Percentiles rank a stretch among this genome's conserved stretches.
Evolutionary conservation across 2,329 filamentous ascomycete species (phyloP).

Genomic region (Rosellinia necatrix): DNA sequence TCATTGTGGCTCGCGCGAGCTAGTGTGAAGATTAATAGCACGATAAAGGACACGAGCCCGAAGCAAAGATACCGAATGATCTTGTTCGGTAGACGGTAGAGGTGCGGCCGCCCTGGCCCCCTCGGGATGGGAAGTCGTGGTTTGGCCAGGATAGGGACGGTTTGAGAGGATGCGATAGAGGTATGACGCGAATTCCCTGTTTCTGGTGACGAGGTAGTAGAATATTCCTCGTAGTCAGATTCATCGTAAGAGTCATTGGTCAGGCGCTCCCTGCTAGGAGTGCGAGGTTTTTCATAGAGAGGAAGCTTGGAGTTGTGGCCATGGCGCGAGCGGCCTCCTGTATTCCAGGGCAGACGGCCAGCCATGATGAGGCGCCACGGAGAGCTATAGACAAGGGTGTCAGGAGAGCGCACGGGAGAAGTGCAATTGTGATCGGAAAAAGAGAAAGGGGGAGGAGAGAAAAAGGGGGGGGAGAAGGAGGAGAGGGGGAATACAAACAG

Average conservation of each 20-base stretch:
- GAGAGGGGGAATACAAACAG: conserved; percentile 7
- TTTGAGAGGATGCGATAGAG: conserved; percentile 47
- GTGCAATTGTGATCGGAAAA: neutral
- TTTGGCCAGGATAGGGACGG: conserved; percentile 50
- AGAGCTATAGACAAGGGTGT: too few relatives aligned
- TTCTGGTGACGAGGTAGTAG: conserved; percentile 51
- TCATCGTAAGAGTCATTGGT: conserved; percentile 57
- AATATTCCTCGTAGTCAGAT: conserved; percentile 45
- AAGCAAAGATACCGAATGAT: conserved; percentile 80
- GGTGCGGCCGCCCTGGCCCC: conserved; percentile 42
- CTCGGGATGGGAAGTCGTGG: conserved; percentile 39
- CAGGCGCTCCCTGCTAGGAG: conserved; percentile 54
- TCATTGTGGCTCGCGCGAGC: conserved; percentile 74
- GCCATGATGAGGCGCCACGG: conserved; percentile 43
- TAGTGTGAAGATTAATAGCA: conserved; percentile 78
- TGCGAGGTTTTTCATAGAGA: conserved; percentile 52
- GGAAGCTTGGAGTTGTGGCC: conserved; percentile 50
- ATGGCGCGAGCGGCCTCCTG: conserved; percentile 53
- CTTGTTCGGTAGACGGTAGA: conserved; percentile 71
- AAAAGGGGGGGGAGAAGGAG: neutral
- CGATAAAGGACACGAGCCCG: conserved; percentile 67
- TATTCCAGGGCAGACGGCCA: conserved; percentile 54
- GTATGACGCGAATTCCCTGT: conserved; percentile 60
- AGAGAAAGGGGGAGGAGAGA: neutral
- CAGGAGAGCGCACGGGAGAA: neutral